These are phyloP conservation scores for Lizonia empirigonia DNA, from an alignment of 2,329 filamentous ascomycete genomes.

Conservation along the genomic window DNA sequence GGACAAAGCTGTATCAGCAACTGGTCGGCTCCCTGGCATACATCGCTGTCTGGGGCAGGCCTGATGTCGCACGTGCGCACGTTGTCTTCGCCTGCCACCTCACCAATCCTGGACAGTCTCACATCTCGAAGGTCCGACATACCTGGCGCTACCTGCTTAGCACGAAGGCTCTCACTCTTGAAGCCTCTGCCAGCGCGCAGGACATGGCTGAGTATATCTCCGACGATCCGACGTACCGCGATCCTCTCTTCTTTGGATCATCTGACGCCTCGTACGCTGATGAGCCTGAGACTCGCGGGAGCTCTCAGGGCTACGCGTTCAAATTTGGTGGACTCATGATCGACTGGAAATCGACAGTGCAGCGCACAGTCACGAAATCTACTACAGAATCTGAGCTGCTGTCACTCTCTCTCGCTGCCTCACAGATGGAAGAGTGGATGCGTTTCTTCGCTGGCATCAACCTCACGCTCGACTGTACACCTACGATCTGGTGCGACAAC, in stretches of 20 bases:
- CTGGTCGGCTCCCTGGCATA: not conserved
- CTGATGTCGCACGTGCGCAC: not conserved
- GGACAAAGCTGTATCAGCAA: not conserved
- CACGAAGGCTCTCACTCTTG: constrained; percentile 5
- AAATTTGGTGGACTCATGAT: no score
- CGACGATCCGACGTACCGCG: not conserved
- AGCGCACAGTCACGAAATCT: no score
- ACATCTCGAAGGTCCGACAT: not conserved
- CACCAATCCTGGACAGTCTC: not conserved
- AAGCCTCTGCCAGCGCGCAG: not conserved
- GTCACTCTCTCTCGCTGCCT: no score
- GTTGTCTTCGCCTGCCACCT: constrained; percentile 2
- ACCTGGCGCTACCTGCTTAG: constrained; percentile 5
- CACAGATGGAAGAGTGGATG: no score
- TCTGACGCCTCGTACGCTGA: not conserved
- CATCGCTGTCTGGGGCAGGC: not conserved
- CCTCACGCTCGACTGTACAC: no score
- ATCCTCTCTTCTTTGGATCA: not conserved
- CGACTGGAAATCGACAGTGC: no score
- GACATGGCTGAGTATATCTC: not conserved
- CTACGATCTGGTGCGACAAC: no score
- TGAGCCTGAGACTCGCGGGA: no score
- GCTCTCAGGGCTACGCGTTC: no score
- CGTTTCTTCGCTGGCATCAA: no score
- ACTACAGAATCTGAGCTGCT: no score